Percentiles rank a stretch among this genome's conserved stretches.
Conservation (phyloP, 208 protist species). For the Leishmania aethiopica region DNA sequence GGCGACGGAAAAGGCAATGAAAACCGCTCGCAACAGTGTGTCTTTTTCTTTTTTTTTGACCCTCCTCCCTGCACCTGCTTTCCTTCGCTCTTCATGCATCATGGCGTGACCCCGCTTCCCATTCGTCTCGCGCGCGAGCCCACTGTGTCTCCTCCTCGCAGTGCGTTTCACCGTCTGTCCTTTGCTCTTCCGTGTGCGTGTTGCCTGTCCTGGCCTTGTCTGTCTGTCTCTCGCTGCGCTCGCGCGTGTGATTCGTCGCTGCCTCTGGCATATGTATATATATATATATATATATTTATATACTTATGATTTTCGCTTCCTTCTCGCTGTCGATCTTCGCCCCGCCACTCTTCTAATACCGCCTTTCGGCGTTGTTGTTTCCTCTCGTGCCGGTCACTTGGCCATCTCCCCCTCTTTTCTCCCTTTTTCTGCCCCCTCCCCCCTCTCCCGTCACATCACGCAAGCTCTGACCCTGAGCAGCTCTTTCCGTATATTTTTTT, state of each 20-base stretch:
- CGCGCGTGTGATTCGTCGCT: not conserved
- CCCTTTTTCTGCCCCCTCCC: not conserved
- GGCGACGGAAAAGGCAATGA: not conserved
- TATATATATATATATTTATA: not conserved
- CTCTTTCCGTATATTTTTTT: too few relatives aligned
- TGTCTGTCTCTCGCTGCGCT: not conserved
- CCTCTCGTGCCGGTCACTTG: not conserved
- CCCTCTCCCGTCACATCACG: not conserved
- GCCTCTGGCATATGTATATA: not conserved
- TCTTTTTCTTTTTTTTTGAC: not conserved
- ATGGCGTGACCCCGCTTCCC: not conserved
- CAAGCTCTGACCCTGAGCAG: not conserved
- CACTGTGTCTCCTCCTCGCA: not conserved
- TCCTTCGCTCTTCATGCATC: not conserved
- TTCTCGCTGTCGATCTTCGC: not conserved
- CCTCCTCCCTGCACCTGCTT: not conserved
- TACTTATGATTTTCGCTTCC: not conserved
- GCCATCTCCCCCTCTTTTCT: not conserved
- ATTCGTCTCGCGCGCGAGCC: not conserved
- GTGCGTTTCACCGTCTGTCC: not conserved
- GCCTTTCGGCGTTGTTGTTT: not conserved
- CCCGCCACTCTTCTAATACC: not conserved
- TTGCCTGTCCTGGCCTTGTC: not conserved
- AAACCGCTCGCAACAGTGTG: not conserved
- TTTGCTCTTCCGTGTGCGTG: too few relatives aligned